phyloP scores from a whole-genome alignment of 106 monocot species.

The Allium cepa region DNA sequence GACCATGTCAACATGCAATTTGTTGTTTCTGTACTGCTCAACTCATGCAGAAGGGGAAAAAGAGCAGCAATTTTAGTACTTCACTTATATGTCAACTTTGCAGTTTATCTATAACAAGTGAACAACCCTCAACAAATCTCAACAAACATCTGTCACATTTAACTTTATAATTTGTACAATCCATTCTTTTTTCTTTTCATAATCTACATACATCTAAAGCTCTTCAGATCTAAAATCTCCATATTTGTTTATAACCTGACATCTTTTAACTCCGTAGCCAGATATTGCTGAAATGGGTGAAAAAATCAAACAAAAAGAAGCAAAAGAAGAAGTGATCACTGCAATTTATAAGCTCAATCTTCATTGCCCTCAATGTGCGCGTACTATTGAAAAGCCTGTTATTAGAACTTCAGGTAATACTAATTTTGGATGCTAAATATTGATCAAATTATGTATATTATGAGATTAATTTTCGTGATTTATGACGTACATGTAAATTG shows the following conservation, averaged over 20 bases:
- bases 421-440: not conserved
- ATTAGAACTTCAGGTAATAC: slow-evolving; percentile 22
- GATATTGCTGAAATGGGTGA: slow-evolving; percentile 14
- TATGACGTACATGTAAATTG: too few relatives aligned
- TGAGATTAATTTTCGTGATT: too few relatives aligned
- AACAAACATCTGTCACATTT: slow-evolving; percentile 8
- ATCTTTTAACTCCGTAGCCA: not conserved
- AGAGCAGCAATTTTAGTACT: not conserved
- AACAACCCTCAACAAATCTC: slow-evolving; percentile 57
- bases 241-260: slow-evolving; percentile 1
- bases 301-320: slow-evolving; percentile 24
- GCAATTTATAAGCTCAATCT: slow-evolving; percentile 69
- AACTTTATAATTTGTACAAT: not conserved
- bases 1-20: too few relatives aligned
- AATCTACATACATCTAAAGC: not conserved
- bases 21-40: not conserved
- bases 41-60: not conserved
- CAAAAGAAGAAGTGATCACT: slow-evolving; percentile 31
- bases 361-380: slow-evolving; percentile 62
- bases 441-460: not conserved
- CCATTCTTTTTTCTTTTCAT: not conserved
- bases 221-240: not conserved
- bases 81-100: slow-evolving; percentile 7
- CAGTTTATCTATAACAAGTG: slow-evolving; percentile 17
- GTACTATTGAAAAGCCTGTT: slow-evolving; percentile 34